These are phyloP conservation scores for Halophytophthora batemanensis DNA, from an alignment of 352 stramenopile species.

Conservation along the genomic window DNA sequence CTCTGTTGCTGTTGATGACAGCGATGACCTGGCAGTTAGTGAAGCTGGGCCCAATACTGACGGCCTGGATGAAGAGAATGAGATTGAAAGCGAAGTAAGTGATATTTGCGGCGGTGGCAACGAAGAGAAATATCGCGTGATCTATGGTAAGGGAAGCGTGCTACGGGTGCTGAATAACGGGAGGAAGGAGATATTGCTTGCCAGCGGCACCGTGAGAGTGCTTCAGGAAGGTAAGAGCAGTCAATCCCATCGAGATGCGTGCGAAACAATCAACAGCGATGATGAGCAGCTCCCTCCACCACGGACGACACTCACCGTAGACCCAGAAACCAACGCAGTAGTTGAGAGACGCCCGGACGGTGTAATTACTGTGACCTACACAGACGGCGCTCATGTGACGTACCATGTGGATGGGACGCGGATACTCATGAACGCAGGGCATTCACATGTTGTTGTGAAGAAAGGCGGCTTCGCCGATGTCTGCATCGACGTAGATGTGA, in stretches of 20 bases:
- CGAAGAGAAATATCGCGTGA: conserved; percentile 35
- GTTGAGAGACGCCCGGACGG: conserved; percentile 47
- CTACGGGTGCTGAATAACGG: conserved; percentile 41
- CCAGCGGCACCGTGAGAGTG: conserved; percentile 42
- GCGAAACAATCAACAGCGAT: background rate
- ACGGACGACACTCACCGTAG: conserved; percentile 36
- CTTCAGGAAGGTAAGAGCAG: conserved; percentile 8
- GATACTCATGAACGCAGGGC: conserved; percentile 46
- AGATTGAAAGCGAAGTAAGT: background rate
- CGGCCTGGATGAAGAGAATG: background rate
- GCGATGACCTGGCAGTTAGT: no score
- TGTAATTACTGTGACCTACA: conserved; percentile 62
- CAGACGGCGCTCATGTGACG: conserved; percentile 46
- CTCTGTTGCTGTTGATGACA: no score
- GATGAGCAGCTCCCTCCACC: conserved; percentile 4
- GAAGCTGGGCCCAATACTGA: background rate
- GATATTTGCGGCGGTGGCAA: background rate
- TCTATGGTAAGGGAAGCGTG: conserved; percentile 56
- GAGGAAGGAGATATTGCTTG: conserved; percentile 37
- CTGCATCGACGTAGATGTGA: conserved; percentile 68
- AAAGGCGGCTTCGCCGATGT: conserved; percentile 58
- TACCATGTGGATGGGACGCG: conserved; percentile 69
- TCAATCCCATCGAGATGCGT: background rate
- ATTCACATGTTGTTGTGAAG: conserved; percentile 52
- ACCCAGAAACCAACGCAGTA: conserved; percentile 68